Base-by-base conservation (phyloP, 805 yeast species). In the Yarrowia porcina region DNA sequence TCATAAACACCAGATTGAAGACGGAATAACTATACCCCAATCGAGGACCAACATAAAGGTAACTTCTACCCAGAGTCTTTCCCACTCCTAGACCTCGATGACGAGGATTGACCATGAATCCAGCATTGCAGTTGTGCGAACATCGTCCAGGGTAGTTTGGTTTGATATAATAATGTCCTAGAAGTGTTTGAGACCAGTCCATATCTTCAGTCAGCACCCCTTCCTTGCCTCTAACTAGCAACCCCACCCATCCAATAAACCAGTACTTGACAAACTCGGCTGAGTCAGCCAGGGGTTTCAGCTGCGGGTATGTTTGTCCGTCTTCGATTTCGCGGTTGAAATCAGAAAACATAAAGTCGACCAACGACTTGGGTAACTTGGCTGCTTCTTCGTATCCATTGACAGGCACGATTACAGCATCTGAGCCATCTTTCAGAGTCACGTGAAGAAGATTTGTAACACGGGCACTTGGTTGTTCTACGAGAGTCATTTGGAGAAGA, bases 111-210 rank as follows among this genome's bases (percentile, higher is more conserved):
- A 93, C 98, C 39, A 93, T 76, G 68, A 93, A 88, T 18, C 87
- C 87, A 1, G 90, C 96, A 0, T 96, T 89, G 69, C 96, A 91
- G 17, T 94, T 87, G 71, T 93, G 97, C 0, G 96, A 85, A 18
- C 94, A 87, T 47, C 98, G 78, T 1, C 98, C 98, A 0, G 97
- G 97, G 71, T 87, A 93, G 69, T 90, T 88, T 2, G 97, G 94
- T 67, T 88, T 88, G 65, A 93, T 80, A 71, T 82, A 86, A 71
- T 93, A 91, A 1, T 91, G 82, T 0, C 98, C 99, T 50, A 94
- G 77, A 71, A 97, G 91, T 70, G 87, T 90, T 68, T 89, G 89
- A 64, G 90, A 96, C 97, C 98, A 92, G 71, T 87, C 97, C 28
- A 25, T 8, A 97, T 18, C 90, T 76, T 4, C 83, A 2, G 30